Base-by-base conservation (phyloP, 257 asterid genomes). In the Solanum verrucosum region DNA sequence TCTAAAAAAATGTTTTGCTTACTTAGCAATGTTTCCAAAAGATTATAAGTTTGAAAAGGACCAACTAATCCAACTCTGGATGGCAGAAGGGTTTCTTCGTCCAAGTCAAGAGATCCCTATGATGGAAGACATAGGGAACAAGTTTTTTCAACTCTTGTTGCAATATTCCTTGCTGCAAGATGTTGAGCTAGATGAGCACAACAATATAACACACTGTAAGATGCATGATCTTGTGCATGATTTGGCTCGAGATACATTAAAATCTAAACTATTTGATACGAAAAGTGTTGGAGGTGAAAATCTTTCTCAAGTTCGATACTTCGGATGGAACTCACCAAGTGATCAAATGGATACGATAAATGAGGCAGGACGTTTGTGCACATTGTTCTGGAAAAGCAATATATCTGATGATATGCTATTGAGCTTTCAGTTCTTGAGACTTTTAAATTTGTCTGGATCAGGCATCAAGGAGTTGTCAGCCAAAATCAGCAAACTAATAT, bases 161-260 rank as follows among this genome's bases (percentile, higher is more conserved):
- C 75, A 35, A 34, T 74, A 75, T 77, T 90, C 91, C 3, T 77
- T 88, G 70, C n/a, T 90, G 75, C 91, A 89, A 74, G 91, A 78
- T 20, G 73, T 68, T 25, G 0, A 77, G 40, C 78, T 37, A 34
- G 87, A 67, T 87, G 59, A 44, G 9, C 9, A 14, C 38, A 49
- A 34, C 16, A 84, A 84, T 25, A 35, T 88, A 4, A 70, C 5
- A 11, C 14, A 33, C 1, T 89, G 85, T 83, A 88, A 88, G 89
- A 90, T 91, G 91, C 91, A 91, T 63, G 92, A 88, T 88, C 84
- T 90, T 18, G 92, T 63, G 71, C 71, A 63, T 63, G 71, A 63
- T 63, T 63, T 23, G 71, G 15, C 71, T n/a, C 3, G 71, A 63
- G 31, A n/a, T n/a, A 63, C 4, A 1, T 63, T 63, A 0, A 63